phyloP scores from a whole-genome alignment of 2,329 filamentous ascomycete genomes.

The Trichoderma sp. region DNA sequence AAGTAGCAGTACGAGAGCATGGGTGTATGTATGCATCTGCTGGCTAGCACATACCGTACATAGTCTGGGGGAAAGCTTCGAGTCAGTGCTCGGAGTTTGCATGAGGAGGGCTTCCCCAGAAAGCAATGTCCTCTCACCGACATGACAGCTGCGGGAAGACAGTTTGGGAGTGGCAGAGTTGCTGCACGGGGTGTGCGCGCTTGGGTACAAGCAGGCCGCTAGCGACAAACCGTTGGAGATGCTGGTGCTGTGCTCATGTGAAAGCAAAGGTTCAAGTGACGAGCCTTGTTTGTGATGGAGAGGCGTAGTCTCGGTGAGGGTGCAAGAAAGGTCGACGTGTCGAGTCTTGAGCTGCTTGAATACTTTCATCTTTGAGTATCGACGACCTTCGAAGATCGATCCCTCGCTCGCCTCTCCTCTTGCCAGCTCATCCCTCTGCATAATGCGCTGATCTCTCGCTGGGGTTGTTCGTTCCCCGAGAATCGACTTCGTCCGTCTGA shows the following conservation, averaged over 20 bases:
- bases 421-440: no score
- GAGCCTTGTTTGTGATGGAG: no score
- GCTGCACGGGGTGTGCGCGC: background rate
- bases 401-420: no score
- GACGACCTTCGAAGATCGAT: no score
- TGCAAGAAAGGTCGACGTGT: no score
- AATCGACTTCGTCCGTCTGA: background rate
- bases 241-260: no score
- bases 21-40: background rate
- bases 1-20: background rate
- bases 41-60: background rate
- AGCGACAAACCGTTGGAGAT: background rate
- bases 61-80: no score
- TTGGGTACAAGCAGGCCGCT: background rate
- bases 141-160: slow-evolving; percentile 3
- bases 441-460: background rate
- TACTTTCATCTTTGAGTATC: no score
- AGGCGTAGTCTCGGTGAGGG: no score
- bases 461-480: background rate
- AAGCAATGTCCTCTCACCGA: slow-evolving; percentile 8
- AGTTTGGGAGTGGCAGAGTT: background rate
- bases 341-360: no score
- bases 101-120: background rate
- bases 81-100: background rate
- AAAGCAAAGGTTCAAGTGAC: no score